Conservation (phyloP, 2,329 filamentous ascomycete genomes). For the Pseudogymnoascus sp. region DNA sequence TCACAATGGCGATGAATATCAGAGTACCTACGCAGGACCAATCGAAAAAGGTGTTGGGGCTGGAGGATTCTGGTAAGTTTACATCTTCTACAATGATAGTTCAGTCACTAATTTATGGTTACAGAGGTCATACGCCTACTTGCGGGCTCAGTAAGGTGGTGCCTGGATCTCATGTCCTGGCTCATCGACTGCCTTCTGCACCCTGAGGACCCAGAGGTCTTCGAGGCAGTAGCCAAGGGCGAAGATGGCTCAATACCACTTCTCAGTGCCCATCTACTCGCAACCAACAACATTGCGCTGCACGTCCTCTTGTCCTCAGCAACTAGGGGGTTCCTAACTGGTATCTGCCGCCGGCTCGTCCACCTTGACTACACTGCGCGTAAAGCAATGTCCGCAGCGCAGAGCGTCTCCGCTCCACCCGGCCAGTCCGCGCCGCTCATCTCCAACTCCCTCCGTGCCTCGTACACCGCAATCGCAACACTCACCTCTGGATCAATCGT, state of each 20-base stretch:
- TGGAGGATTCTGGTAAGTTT: constrained; percentile 53
- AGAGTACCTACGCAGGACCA: constrained; percentile 34
- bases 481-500: constrained; percentile 24
- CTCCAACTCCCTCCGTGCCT: constrained; percentile 21
- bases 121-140: constrained; percentile 64
- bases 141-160: constrained; percentile 71
- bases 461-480: constrained; percentile 27
- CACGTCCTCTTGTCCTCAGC: constrained; percentile 65
- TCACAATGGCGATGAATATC: constrained; percentile 53
- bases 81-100: not conserved
- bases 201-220: constrained; percentile 41
- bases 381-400: constrained; percentile 21
- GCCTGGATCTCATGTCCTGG: constrained; percentile 60
- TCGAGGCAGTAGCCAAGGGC: constrained; percentile 33
- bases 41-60: constrained; percentile 46
- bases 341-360: constrained; percentile 55
- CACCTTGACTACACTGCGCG: constrained; percentile 41
- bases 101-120: constrained; percentile 3
- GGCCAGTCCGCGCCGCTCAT: constrained; percentile 10
- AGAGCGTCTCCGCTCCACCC: constrained; percentile 4
- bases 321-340: constrained; percentile 63
- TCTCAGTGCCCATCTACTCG: constrained; percentile 43
- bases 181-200: constrained; percentile 49
- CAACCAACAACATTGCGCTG: constrained; percentile 49
- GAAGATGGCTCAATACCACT: constrained; percentile 40